These are phyloP conservation scores for Cyathus striatus DNA, from an alignment of 768 basidiomycete species.

Conservation along the genomic window DNA sequence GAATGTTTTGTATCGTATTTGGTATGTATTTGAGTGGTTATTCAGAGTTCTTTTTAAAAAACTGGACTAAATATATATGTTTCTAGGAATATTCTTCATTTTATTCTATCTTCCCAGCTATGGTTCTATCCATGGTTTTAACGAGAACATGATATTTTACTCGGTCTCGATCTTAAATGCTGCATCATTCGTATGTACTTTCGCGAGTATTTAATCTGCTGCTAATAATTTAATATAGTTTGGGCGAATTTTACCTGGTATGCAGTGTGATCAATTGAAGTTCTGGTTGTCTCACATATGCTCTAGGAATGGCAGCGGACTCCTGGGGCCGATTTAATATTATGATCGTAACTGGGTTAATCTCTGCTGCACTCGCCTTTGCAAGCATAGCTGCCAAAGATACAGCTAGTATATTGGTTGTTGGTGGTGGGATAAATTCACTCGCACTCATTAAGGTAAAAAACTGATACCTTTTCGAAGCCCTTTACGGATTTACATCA, in stretches of 20 bases:
- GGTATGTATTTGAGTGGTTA: too few relatives aligned
- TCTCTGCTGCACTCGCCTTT: slow-evolving; percentile 8
- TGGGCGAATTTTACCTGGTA: neutral
- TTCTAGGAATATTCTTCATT: slow-evolving; percentile 10
- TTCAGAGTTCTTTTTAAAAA: neutral
- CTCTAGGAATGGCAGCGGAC: slow-evolving; percentile 9
- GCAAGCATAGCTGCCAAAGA: slow-evolving; percentile 11
- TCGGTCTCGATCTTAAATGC: slow-evolving; percentile 12
- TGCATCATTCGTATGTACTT: slow-evolving; percentile 11
- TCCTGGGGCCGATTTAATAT: slow-evolving; percentile 12
- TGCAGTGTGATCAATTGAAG: slow-evolving; percentile 3
- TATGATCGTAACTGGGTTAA: slow-evolving; percentile 6
- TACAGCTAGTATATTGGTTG: slow-evolving; percentile 8
- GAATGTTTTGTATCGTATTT: neutral
- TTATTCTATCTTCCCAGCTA: slow-evolving; percentile 12
- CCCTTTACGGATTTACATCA: slow-evolving; percentile 11
- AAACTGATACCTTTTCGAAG: slow-evolving; percentile 2
- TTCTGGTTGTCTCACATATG: neutral
- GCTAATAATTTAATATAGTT: slow-evolving; percentile 1
- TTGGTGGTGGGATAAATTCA: neutral
- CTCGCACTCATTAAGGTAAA: neutral
- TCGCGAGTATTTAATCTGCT: slow-evolving; percentile 2
- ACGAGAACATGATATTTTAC: slow-evolving; percentile 12
- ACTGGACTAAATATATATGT: neutral
- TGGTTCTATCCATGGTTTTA: slow-evolving; percentile 10